Evolutionary conservation across 805 yeast genomes (phyloP), one percentile per base, ranked within the genome.

Genomic region (Kluyveromyces wickerhamii): DNA sequence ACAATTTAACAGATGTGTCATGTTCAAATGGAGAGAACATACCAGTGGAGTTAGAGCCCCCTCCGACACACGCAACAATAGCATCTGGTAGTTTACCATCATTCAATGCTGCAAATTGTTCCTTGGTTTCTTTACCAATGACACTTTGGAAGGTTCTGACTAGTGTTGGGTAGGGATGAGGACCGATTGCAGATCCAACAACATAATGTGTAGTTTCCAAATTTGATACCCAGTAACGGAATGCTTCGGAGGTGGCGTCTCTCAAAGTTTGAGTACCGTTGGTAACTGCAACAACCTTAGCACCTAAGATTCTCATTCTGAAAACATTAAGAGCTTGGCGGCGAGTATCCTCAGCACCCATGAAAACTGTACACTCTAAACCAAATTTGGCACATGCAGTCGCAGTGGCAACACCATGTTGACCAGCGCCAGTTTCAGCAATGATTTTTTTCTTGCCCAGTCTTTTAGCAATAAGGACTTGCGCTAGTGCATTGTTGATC

Each of bases 331-430:
- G 70, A 10, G 99, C 96, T 71, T 92, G 99, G 64, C 99, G 84
- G 61, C 96, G 81, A 28, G 85, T 95, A 66, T 92, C 99, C 65
- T 92, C 98, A 29, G 97, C 97, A 43, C 99, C 99, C 99, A 92
- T 92, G 55, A 75, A 89, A 22, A 92, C 94, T 11, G 85, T 85
- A 68, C 98, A 92, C 57, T 82, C 74, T 62, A 92, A 60, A 34
- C 98, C 98, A 49, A 92, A 83, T 54, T 82, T 82, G 44, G 94
- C 94, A 69, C 88, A 79, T 0, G 94, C 94, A 40, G 94, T 83
- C 20, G 94, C 94, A 34, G 92, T 83, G 25, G 94, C 94, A 24
- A 83, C 94, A 66, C 94, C 94, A 54, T 83, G 94, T 63, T 83
- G 94, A 47, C 94, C 94, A 34, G 94, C 94, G 63, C 94, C 94